These are phyloP conservation scores for Clarireedia hainanense DNA, from an alignment of 2,329 filamentous ascomycete species.

Conservation along the genomic window DNA sequence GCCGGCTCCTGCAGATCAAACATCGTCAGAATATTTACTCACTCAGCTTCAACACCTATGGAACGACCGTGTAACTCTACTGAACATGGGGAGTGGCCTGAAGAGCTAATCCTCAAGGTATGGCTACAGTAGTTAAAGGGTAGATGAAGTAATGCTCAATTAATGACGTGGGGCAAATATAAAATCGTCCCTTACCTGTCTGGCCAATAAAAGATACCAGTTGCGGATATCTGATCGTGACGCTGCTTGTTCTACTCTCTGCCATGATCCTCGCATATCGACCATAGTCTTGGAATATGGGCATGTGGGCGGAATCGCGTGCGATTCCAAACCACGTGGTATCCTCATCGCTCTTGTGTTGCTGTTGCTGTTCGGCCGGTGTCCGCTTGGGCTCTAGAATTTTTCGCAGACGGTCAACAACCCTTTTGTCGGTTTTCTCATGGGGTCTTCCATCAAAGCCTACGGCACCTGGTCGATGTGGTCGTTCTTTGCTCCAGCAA, in stretches of 20 bases:
- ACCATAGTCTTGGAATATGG: conserved; percentile 35
- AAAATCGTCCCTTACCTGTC: conserved; percentile 24
- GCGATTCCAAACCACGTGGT: conserved; percentile 33
- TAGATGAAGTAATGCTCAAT: no score
- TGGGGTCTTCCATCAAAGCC: conserved; percentile 28
- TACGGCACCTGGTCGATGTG: conserved; percentile 13
- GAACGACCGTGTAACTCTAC: no score
- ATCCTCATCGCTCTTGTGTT: conserved; percentile 24
- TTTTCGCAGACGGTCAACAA: conserved; percentile 24
- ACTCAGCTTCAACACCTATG: no score
- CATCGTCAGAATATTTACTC: no score
- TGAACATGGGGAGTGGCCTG: no score
- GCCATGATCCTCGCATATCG: conserved; percentile 38
- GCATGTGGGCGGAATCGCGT: conserved; percentile 24
- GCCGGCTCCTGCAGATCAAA: conserved; percentile 29
- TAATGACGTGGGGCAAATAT: conserved; percentile 21
- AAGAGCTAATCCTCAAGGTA: no score
- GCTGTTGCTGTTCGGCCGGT: conserved; percentile 24
- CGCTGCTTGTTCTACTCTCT: conserved; percentile 17
- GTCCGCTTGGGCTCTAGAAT: conserved; percentile 20
- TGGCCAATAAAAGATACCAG: conserved; percentile 13
- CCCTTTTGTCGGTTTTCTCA: conserved; percentile 29
- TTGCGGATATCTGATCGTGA: conserved; percentile 28
- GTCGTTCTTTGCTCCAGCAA: conserved; percentile 12
- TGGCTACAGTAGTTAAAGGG: no score